A percentile compares a stretch with the other conserved stretches of the same genome.
These are phyloP conservation scores for Clavispora phyllophila DNA, from an alignment of 805 yeast species.

Conservation along the genomic window DNA sequence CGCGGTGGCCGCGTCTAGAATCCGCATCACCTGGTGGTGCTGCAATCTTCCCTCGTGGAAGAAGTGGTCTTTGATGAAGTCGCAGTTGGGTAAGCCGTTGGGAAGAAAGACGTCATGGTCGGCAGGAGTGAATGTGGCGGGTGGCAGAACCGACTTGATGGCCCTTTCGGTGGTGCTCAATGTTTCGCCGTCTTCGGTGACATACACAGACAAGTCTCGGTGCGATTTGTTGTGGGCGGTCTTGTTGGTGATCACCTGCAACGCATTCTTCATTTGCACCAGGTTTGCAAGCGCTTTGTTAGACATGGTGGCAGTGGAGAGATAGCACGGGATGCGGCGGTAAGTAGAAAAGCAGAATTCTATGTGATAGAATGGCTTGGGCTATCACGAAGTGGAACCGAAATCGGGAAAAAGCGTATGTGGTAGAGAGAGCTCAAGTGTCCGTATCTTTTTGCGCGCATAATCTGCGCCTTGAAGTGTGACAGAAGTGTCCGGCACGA, in stretches of 20 bases:
- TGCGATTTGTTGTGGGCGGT: conserved; percentile 16
- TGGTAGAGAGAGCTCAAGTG: too few relatives aligned
- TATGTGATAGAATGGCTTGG: too few relatives aligned
- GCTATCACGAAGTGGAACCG: too few relatives aligned
- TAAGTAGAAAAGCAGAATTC: too few relatives aligned
- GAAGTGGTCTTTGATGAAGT: conserved; percentile 69
- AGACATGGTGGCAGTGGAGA: conserved; percentile 1
- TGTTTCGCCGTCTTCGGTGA: conserved; percentile 54
- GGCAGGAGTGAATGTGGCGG: conserved; percentile 59
- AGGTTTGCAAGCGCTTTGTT: conserved; percentile 12
- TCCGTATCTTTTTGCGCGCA: not conserved
- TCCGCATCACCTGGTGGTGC: conserved; percentile 63
- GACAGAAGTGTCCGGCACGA: conserved; percentile 2
- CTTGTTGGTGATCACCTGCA: conserved; percentile 52
- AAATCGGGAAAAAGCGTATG: too few relatives aligned
- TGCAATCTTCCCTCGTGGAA: conserved; percentile 74
- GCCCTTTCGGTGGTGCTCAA: conserved; percentile 55
- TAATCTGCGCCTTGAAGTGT: not conserved
- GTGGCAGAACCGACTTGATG: conserved; percentile 55
- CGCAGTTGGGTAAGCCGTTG: conserved; percentile 67
- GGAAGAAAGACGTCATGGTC: conserved; percentile 62
- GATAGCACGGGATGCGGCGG: too few relatives aligned
- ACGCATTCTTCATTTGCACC: conserved; percentile 57
- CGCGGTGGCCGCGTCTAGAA: conserved; percentile 60
- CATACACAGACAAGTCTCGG: conserved; percentile 40